Percentiles rank a stretch among this genome's conserved stretches.
Evolutionary conservation across 495 filamentous ascomycete genomes (phyloP).

Genomic region (Neurospora africana): DNA sequence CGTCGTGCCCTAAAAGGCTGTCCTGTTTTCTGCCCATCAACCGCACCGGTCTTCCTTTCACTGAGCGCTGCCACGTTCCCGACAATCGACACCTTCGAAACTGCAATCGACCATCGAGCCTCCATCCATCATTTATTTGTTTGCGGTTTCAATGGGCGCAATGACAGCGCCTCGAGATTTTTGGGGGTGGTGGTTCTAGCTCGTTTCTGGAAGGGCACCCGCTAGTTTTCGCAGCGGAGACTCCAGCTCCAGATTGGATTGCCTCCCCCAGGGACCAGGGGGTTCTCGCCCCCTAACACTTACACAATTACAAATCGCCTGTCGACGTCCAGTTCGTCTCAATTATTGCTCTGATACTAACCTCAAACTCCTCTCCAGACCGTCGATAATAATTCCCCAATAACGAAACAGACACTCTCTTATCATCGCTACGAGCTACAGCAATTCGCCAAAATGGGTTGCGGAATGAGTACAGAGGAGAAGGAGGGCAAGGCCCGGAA

Average conservation of each 20-base stretch:
- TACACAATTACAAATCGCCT: not conserved
- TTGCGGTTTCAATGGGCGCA: not conserved
- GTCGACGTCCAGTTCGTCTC: not conserved
- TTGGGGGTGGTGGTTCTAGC: not conserved
- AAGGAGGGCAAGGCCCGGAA: constrained; percentile 99
- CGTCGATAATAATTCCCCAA: not conserved
- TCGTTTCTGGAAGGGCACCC: not conserved
- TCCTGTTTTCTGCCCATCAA: not conserved
- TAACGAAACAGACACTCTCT: constrained; percentile 8
- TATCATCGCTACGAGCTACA: constrained; percentile 9
- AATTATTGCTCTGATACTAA: not conserved
- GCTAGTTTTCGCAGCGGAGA: not conserved
- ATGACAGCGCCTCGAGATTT: not conserved
- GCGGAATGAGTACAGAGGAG: constrained; percentile 98
- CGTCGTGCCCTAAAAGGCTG: not conserved
- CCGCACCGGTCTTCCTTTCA: not conserved
- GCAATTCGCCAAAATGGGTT: constrained; percentile 75
- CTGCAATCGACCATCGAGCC: not conserved
- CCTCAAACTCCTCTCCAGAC: not conserved
- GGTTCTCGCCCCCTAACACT: not conserved
- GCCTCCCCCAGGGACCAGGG: not conserved
- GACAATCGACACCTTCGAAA: not conserved
- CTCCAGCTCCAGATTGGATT: not conserved
- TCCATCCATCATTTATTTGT: not conserved
- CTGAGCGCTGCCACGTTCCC: not conserved